Evolutionary conservation across 768 basidiomycete species (phyloP).

Genomic region (Phaffia tasmanica): DNA sequence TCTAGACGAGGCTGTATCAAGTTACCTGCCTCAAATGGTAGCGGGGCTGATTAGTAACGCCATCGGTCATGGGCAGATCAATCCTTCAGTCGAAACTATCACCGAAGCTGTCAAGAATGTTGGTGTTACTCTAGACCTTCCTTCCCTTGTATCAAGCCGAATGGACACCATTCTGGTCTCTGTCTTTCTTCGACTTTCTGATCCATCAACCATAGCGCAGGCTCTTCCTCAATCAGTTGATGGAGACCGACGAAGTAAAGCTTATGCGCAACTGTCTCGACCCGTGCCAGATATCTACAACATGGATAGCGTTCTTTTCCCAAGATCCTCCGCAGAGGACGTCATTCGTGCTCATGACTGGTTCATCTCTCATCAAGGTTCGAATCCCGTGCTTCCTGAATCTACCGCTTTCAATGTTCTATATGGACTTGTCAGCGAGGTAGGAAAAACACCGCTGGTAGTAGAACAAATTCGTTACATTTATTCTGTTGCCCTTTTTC

Average conservation of each 20-base stretch:
- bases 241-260: not conserved
- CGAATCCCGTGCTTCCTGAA: not conserved
- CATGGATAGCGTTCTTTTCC: slow-evolving; percentile 11
- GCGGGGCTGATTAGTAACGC: slow-evolving; percentile 4
- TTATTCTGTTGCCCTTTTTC: slow-evolving; percentile 61
- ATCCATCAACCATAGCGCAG: slow-evolving; percentile 5
- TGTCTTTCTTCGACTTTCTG: slow-evolving; percentile 13
- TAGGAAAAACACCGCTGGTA: slow-evolving; percentile 59
- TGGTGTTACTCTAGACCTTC: too few relatives aligned
- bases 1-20: slow-evolving; percentile 46
- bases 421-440: slow-evolving; percentile 56
- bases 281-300: slow-evolving; percentile 6
- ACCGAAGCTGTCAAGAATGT: not conserved
- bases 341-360: slow-evolving; percentile 46
- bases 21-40: slow-evolving; percentile 37
- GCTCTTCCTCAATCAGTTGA: not conserved
- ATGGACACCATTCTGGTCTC: slow-evolving; percentile 10
- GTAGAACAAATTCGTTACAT: slow-evolving; percentile 71
- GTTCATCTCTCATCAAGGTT: slow-evolving; percentile 39
- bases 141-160: not conserved
- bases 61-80: not conserved
- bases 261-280: not conserved
- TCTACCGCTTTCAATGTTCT: slow-evolving; percentile 62
- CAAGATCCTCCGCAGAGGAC: not conserved
- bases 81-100: not conserved